Base-by-base conservation (phyloP, 495 filamentous ascomycete species). In the Neurospora sp. region DNA sequence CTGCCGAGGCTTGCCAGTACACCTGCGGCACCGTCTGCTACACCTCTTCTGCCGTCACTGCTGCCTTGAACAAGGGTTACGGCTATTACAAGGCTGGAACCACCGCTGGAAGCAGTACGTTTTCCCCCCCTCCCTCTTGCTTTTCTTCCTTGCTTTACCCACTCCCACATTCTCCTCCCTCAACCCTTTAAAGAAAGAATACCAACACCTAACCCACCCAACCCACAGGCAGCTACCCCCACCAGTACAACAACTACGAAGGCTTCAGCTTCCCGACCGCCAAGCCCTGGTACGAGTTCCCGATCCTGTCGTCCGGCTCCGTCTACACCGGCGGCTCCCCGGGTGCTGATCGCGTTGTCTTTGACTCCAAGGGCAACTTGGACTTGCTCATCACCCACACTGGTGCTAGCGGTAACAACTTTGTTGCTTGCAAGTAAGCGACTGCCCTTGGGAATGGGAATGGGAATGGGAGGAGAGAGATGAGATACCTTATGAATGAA, bases 191-290 rank as follows among this genome's bases (percentile, higher is more conserved):
- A 71, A 66, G 44, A n/a, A 46, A 16, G 39, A 41, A 20, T 69
- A 31, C 62, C 72, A 10, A 73, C 73, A 72, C 40, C 10, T 12
- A 39, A 39, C 39, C 39, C 39, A 39, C 39, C 41, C 41, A 54
- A 59, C 70, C 39, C 20, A 76, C 72, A 73, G 83, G 86, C 79
- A 76, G 80, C 75, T 93, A 93, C 79, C 92, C 91, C 0, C 91
- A 93, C 82, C 81, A 83, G 69, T 93, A 92, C 85, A 87, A 92
- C 78, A 85, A 93, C 86, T 89, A 89, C 79, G 92, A 94, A 79
- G 90, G 88, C 46, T 92, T 93, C 80, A 82, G 80, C 72, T 93
- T 94, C 82, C 83, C 86, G 41, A 85, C 81, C 54, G 14, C 69
- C 11, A 75, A 74, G 2, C 89, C 90, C 0, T 93, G 89, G 82